Evolutionary conservation across 352 stramenopile genomes (phyloP).

Genomic region (Phytophthora idaei): DNA sequence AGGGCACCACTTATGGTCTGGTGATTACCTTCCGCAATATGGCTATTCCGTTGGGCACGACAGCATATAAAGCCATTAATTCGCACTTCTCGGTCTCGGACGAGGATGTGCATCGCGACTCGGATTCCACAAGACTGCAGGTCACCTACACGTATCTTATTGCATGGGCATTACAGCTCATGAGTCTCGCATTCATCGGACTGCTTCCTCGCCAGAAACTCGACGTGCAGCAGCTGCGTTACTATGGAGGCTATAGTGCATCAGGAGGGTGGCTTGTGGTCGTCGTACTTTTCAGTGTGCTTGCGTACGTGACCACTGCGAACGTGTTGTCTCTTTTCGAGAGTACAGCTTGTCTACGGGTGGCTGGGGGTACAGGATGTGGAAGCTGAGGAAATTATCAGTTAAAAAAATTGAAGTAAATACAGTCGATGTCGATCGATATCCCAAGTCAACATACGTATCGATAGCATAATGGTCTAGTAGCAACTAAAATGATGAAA

Average conservation of each 20-base stretch:
- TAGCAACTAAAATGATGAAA: no score
- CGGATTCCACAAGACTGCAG: conserved; percentile 39
- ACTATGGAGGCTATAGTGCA: conserved; percentile 64
- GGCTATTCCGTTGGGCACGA: conserved; percentile 50
- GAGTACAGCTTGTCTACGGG: conserved; percentile 63
- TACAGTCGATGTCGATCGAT: no score
- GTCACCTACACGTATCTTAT: conserved; percentile 59
- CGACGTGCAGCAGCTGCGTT: conserved; percentile 66
- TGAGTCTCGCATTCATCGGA: conserved; percentile 48
- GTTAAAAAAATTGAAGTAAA: not conserved
- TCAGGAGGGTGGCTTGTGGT: conserved; percentile 49
- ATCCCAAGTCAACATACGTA: no score
- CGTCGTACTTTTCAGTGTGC: conserved; percentile 34
- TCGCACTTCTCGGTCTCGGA: conserved; percentile 49
- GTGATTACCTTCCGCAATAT: conserved; percentile 72
- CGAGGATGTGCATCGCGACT: conserved; percentile 32
- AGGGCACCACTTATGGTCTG: conserved; percentile 66
- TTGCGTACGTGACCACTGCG: conserved; percentile 49
- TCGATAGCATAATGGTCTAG: no score
- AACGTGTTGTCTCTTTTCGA: conserved; percentile 56
- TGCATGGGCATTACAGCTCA: conserved; percentile 51
- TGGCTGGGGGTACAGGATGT: conserved; percentile 67
- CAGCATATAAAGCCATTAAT: conserved; percentile 48
- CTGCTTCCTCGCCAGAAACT: conserved; percentile 64
- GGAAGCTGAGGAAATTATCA: conserved; percentile 1